phyloP scores from a whole-genome alignment of 129 eudicot species.

The Arctium minus region DNA sequence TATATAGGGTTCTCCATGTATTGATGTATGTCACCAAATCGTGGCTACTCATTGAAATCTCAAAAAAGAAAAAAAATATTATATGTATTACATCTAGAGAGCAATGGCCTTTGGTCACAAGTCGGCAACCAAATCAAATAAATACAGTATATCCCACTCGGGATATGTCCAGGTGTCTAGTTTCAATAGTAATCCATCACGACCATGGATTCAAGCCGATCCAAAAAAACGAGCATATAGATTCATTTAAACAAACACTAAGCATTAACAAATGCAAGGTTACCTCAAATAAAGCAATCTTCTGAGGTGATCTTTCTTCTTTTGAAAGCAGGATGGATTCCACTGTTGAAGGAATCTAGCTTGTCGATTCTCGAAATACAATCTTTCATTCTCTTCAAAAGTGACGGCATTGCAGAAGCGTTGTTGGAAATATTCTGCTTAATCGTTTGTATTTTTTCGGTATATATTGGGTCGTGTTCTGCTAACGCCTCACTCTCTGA shows the following conservation, averaged over 20 bases:
- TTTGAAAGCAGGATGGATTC: constrained; percentile 73
- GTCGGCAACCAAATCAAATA: not conserved
- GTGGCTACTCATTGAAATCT: too few species aligned
- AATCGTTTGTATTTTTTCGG: constrained; percentile 44
- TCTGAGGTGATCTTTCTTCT: constrained; percentile 40
- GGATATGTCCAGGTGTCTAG: not conserved
- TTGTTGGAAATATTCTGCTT: constrained; percentile 65
- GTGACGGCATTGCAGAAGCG: constrained; percentile 44
- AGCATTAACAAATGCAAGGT: not conserved
- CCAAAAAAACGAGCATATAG: not conserved
- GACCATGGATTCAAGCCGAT: not conserved
- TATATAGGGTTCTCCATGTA: too few species aligned
- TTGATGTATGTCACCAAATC: too few species aligned
- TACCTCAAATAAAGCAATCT: constrained; percentile 12
- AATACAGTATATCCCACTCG: not conserved
- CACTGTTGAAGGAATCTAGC: constrained; percentile 43
- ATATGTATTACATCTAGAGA: not conserved
- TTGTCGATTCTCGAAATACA: constrained; percentile 62
- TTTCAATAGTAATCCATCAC: not conserved
- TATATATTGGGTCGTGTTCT: constrained; percentile 25
- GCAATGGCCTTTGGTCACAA: not conserved
- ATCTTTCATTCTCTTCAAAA: constrained; percentile 65
- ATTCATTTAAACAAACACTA: not conserved
- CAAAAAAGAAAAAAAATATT: too few species aligned
- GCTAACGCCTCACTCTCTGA: constrained; percentile 22